These are phyloP conservation scores for Eremothecium sinecaudum DNA, from an alignment of 1,139 yeast genomes.

Conservation along the genomic window DNA sequence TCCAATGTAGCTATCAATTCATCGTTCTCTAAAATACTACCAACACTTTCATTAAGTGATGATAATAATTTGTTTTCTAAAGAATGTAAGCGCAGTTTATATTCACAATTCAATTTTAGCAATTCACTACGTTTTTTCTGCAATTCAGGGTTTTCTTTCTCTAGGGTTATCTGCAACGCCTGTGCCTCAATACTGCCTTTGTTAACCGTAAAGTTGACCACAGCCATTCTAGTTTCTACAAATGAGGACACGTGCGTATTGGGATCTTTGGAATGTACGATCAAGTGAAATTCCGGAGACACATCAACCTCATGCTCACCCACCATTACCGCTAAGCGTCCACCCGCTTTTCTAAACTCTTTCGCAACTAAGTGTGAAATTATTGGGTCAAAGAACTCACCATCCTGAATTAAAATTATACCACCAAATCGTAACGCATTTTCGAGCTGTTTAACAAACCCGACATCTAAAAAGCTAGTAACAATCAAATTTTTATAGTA, in stretches of 20 bases:
- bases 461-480: constrained; percentile 67
- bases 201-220: constrained; percentile 67
- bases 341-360: constrained; percentile 61
- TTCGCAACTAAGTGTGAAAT: constrained; percentile 51
- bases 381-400: constrained; percentile 72
- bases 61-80: constrained; percentile 57
- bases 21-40: constrained; percentile 62
- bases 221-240: constrained; percentile 50
- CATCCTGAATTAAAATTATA: constrained; percentile 59
- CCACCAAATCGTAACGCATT: constrained; percentile 83
- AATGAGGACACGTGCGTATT: constrained; percentile 42
- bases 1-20: constrained; percentile 53
- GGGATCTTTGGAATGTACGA: constrained; percentile 54
- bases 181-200: constrained; percentile 55
- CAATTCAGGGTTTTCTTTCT: constrained; percentile 54
- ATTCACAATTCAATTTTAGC: constrained; percentile 49
- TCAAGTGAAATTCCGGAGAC: constrained; percentile 53
- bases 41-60: constrained; percentile 48
- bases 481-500: constrained; percentile 36
- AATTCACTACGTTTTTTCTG: constrained; percentile 50
- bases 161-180: constrained; percentile 49
- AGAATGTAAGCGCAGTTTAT: constrained; percentile 42
- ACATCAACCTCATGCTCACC: constrained; percentile 61
- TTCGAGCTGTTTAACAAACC: constrained; percentile 61
- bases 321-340: constrained; percentile 51